phyloP scores from a whole-genome alignment of 176 grass and related monocot species.

The Eragrostis curvula region DNA sequence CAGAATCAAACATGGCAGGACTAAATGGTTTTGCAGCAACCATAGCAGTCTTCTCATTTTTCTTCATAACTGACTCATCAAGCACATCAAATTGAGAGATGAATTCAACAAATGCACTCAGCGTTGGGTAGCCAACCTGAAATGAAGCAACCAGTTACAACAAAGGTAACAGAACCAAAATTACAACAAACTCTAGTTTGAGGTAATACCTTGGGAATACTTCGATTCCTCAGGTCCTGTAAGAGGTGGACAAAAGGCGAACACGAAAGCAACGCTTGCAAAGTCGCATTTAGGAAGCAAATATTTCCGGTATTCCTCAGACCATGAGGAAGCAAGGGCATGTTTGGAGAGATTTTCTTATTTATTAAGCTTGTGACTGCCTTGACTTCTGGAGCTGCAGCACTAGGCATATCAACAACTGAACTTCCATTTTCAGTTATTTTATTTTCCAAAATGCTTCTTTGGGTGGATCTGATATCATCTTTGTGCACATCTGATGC shows the following conservation, averaged over 20 bases:
- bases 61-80: slow-evolving; percentile 63
- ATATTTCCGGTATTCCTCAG: slow-evolving; percentile 95
- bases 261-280: slow-evolving; percentile 91
- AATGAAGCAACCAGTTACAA: slow-evolving; percentile 33
- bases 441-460: slow-evolving; percentile 39
- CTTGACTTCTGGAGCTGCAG: slow-evolving; percentile 43
- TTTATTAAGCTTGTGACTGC: slow-evolving; percentile 26
- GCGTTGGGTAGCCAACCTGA: slow-evolving; percentile 78
- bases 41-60: slow-evolving; percentile 52
- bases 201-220: slow-evolving; percentile 67
- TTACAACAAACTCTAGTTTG: neutral
- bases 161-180: neutral
- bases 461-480: slow-evolving; percentile 18
- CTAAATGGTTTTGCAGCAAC: slow-evolving; percentile 70
- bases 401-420: slow-evolving; percentile 31
- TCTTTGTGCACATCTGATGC: slow-evolving; percentile 1
- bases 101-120: slow-evolving; percentile 86
- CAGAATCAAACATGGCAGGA: slow-evolving; percentile 81
- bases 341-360: slow-evolving; percentile 49
- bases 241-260: slow-evolving; percentile 78
- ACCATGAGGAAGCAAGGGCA: slow-evolving; percentile 72
- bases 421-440: slow-evolving; percentile 49
- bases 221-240: slow-evolving; percentile 59
- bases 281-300: slow-evolving; percentile 93
- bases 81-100: slow-evolving; percentile 77